Evolutionary conservation across 352 stramenopile species (phyloP).

Genomic region (Phytophthora gonapodyides): DNA sequence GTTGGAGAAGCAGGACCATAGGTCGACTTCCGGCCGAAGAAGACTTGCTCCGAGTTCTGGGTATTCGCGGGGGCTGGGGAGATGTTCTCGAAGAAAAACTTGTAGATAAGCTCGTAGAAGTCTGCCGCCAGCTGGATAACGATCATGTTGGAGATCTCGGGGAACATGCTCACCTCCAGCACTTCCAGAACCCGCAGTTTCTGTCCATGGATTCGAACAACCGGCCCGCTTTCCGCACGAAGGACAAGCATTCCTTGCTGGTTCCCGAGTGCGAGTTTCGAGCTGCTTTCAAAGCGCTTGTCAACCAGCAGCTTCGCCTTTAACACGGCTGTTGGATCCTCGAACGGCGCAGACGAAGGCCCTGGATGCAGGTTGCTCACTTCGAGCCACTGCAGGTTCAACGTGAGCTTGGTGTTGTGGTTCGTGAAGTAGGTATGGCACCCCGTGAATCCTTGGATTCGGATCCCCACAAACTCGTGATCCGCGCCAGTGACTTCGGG

Average conservation of each 20-base stretch:
- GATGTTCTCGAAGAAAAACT: constrained; percentile 83
- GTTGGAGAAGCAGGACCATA: constrained; percentile 16
- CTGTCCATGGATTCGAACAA: constrained; percentile 65
- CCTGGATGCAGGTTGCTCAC: constrained; percentile 83
- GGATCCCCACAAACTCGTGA: constrained; percentile 79
- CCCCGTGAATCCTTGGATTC: constrained; percentile 60
- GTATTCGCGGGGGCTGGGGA: constrained; percentile 22
- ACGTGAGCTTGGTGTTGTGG: constrained; percentile 71
- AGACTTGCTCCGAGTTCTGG: constrained; percentile 53
- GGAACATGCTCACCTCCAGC: constrained; percentile 83
- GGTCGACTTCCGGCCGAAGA: constrained; percentile 63
- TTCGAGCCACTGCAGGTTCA: constrained; percentile 85
- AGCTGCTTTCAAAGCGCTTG: constrained; percentile 52
- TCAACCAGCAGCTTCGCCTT: constrained; percentile 71
- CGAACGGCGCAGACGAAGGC: constrained; percentile 71
- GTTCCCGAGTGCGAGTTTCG: constrained; percentile 31
- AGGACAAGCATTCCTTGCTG: constrained; percentile 80
- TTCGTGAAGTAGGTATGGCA: constrained; percentile 73
- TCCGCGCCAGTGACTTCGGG: constrained; percentile 59
- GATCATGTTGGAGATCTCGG: constrained; percentile 83
- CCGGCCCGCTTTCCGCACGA: constrained; percentile 71
- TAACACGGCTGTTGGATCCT: constrained; percentile 73
- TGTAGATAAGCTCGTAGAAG: constrained; percentile 86
- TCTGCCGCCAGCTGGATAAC: constrained; percentile 81
- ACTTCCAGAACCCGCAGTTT: constrained; percentile 78